Evolutionary conservation across 1,284 basidiomycete species (phyloP).

Genomic region (Wolfiporia cocos): DNA sequence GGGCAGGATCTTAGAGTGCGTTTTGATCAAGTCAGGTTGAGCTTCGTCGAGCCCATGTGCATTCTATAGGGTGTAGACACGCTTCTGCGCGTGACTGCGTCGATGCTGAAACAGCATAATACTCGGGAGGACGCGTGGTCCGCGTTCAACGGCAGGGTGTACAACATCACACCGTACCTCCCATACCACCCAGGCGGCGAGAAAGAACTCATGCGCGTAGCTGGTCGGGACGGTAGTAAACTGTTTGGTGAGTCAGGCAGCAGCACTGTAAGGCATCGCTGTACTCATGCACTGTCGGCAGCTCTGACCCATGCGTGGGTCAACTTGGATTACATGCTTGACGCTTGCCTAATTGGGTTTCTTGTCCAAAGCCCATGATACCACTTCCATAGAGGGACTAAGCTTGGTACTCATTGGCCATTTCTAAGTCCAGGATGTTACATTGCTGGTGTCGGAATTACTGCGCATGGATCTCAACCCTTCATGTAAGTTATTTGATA

Average conservation of each 20-base stretch:
- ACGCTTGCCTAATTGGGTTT: conserved; percentile 87
- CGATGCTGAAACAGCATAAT: conserved; percentile 81
- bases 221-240: conserved; percentile 91
- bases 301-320: conserved; percentile 77
- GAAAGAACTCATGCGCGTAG: conserved; percentile 92
- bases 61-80: conserved; percentile 50
- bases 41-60: background rate
- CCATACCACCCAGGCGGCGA: conserved; percentile 93
- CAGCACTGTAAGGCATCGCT: too few relatives aligned
- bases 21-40: conserved; percentile 10
- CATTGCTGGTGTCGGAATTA: too few relatives aligned
- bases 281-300: conserved; percentile 10
- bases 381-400: too few relatives aligned
- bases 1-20: conserved; percentile 74
- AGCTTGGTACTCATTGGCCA: too few relatives aligned
- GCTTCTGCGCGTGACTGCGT: conserved; percentile 74
- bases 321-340: conserved; percentile 90
- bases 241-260: conserved; percentile 77
- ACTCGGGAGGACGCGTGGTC: conserved; percentile 91
- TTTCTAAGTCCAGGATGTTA: too few relatives aligned
- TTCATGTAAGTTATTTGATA: too few relatives aligned
- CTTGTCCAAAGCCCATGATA: conserved; percentile 51
- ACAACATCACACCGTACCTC: conserved; percentile 93
- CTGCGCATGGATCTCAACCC: too few relatives aligned
- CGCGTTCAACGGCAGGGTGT: conserved; percentile 89